Conservation (phyloP, 2,329 filamentous ascomycete species). For the Hypocreales sp. region DNA sequence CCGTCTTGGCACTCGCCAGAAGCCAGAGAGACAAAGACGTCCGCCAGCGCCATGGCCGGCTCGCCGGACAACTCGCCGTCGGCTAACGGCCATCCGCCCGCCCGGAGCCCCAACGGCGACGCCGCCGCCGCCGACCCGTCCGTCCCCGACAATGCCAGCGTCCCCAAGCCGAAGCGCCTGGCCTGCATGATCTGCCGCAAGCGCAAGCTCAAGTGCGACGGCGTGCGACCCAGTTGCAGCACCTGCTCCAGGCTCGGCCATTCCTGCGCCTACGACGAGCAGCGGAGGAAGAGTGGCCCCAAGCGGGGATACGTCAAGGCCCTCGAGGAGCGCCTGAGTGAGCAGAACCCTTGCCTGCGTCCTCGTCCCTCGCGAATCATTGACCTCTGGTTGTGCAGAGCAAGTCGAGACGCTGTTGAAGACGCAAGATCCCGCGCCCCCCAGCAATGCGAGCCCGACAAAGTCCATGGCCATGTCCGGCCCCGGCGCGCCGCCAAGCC, state of each 20-base stretch:
- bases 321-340: slow-evolving; percentile 82
- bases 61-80: slow-evolving; percentile 19
- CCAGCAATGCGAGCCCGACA: slow-evolving; percentile 11
- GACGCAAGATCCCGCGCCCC: slow-evolving; percentile 38
- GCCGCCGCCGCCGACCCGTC: slow-evolving; percentile 11
- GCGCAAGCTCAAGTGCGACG: slow-evolving; percentile 84
- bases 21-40: no score
- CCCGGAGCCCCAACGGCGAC: slow-evolving; percentile 5
- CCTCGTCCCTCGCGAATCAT: no score
- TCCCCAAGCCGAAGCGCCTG: slow-evolving; percentile 78
- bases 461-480: slow-evolving; percentile 15
- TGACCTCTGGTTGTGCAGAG: no score
- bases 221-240: slow-evolving; percentile 67
- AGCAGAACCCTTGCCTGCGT: slow-evolving; percentile 15
- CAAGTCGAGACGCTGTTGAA: slow-evolving; percentile 88
- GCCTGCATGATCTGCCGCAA: slow-evolving; percentile 91
- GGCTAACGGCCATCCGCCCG: slow-evolving; percentile 19
- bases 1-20: no score
- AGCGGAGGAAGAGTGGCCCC: slow-evolving; percentile 84
- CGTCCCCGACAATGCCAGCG: slow-evolving; percentile 34
- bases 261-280: slow-evolving; percentile 80
- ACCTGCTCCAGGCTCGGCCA: slow-evolving; percentile 81
- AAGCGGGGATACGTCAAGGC: slow-evolving; percentile 93
- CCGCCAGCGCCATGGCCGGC: slow-evolving; percentile 21
- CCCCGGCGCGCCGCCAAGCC: slow-evolving; percentile 9